Evolutionary conservation across 2,329 filamentous ascomycete genomes (phyloP), one percentile per base, ranked within the genome.

Genomic region (Zopfia rhizophila): DNA sequence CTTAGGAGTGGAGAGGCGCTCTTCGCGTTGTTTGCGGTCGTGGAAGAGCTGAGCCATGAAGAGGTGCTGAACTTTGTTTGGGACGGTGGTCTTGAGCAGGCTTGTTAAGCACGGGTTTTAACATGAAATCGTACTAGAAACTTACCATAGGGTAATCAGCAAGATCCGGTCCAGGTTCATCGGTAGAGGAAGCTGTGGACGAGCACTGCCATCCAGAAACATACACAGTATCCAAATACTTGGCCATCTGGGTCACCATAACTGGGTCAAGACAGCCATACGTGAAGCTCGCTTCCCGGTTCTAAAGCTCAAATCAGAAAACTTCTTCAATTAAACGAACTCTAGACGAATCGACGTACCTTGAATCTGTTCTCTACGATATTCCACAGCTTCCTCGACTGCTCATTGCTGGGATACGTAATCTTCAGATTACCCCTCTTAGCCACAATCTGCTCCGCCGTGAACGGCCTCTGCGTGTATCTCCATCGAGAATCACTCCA

Each of bases 41-140:
- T 99, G 94, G 88, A 99, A 99, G 45, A 97, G 86, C 77, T 99
- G 94, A 11, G 94, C 93, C 85, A 95, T 92, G 85, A 96, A 99
- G 39, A 99, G 85, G 71, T 99, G 94, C 69, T 90, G 85, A 58
- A 99, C 94, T 77, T 99, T 99, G 82, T 97, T 96, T 39, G 94
- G 94, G 16, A 99, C 94, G 30, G 94, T 99, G 58, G 94, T 96
- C 90, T n/a, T n/a, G n/a, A n/a, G n/a, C n/a, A n/a, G n/a, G n/a
- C n/a, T n/a, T 94, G 52, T 3, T 29, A 6, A n/a, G 6, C 3
- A 17, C 65, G 14, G 63, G 62, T 19, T 52, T 45, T 28, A 38
- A 45, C 28, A 31, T 19, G 13, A 38, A 19, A 41, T 14, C 6
- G 16, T n/a, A 14, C 16, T 11, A 7, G 23, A 18, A 4, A 42